Evolutionary conservation across 2,329 filamentous ascomycete species (phyloP).

Genomic region (Amesomyces nigricolor): DNA sequence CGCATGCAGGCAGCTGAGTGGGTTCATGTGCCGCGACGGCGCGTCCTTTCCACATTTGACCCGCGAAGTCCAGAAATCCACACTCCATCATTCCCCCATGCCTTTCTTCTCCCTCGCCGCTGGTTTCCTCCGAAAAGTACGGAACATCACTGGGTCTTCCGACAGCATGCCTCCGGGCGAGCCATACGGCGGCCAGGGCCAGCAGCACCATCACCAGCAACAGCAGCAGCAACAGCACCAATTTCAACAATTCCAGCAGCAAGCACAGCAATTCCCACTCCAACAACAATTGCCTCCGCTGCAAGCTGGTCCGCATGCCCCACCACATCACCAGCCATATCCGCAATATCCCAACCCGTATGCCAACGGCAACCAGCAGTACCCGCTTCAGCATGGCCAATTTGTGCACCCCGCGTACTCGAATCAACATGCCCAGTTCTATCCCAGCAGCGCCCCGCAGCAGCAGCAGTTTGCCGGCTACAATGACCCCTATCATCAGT

Average conservation of each 20-base stretch:
- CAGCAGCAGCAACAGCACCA: conserved; percentile 27
- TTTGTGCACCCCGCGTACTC: conserved; percentile 24
- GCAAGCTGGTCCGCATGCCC: conserved; percentile 7
- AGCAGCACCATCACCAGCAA: conserved; percentile 23
- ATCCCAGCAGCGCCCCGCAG: conserved; percentile 22
- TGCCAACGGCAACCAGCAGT: conserved; percentile 15
- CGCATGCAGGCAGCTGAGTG: conserved; percentile 10
- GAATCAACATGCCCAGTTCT: conserved; percentile 22
- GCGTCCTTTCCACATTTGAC: conserved; percentile 8
- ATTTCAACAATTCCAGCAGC: conserved; percentile 10
- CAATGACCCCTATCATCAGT: conserved; percentile 26
- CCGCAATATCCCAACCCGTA: conserved; percentile 18
- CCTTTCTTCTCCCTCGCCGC: conserved; percentile 4
- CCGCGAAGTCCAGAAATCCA: conserved; percentile 2
- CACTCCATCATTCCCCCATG: conserved; percentile 25
- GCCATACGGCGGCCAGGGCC: conserved; percentile 35
- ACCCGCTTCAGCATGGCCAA: conserved; percentile 20
- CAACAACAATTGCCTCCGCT: conserved; percentile 26
- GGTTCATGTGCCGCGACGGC: conserved; percentile 5
- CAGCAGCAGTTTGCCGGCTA: conserved; percentile 21
- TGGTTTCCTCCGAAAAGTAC: conserved; percentile 27
- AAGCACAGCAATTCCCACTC: conserved; percentile 18
- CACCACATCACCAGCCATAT: conserved; percentile 20
- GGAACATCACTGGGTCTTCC: conserved; percentile 19
- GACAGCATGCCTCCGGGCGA: conserved; percentile 37